Conservation (phyloP, 441 rosid genomes). For the Corymbia calophylla region DNA sequence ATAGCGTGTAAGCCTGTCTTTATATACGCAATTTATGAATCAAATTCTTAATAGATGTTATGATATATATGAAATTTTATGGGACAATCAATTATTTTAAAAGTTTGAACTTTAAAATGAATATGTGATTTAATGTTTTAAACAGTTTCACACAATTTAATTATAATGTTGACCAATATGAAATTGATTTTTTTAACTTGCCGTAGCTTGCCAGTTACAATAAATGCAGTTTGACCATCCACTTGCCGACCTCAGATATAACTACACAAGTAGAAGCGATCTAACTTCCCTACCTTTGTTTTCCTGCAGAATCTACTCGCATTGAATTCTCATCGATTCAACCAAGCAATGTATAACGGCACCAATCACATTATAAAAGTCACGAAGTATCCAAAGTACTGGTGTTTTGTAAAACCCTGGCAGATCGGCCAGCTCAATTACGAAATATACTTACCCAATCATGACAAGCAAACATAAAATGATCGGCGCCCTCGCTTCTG, state of each 20-base stretch:
- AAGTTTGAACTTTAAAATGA: fast-evolving
- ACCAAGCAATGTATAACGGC: not conserved
- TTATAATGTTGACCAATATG: not conserved
- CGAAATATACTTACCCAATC: conserved; percentile 33
- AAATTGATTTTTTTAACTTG: not conserved
- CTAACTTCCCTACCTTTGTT: not conserved
- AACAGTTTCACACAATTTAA: not conserved
- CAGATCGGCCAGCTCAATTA: not conserved
- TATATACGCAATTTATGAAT: not conserved
- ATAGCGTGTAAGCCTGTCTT: not conserved
- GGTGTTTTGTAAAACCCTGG: not conserved
- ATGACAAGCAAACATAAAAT: conserved; percentile 42
- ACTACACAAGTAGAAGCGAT: not conserved
- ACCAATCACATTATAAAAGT: not conserved
- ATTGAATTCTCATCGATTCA: not conserved
- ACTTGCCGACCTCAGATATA: not conserved
- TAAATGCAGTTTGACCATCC: not conserved
- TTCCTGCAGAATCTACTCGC: not conserved
- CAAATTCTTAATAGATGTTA: not conserved
- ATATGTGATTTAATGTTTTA: not conserved
- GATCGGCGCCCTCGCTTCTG: conserved; percentile 39
- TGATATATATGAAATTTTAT: not conserved
- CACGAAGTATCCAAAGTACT: not conserved
- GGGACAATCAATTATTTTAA: not conserved
- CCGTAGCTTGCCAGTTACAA: not conserved